phyloP scores from a whole-genome alignment of 2,329 filamentous ascomycete species.

The Chrysosphaeria jannelii region DNA sequence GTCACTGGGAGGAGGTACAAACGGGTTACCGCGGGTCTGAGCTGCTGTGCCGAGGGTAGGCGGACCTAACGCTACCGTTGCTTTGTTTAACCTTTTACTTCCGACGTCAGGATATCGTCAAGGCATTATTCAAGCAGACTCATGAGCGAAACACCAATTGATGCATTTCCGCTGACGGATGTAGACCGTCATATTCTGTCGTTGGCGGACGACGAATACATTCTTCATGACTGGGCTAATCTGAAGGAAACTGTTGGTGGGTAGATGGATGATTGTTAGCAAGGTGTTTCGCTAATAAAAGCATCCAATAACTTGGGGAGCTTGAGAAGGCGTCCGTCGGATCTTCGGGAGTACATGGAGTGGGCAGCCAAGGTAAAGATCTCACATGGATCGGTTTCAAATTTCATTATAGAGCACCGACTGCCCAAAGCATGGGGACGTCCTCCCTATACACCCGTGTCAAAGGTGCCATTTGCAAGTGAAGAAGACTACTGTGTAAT shows the following conservation, averaged over 20 bases:
- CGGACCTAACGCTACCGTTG: too few relatives aligned
- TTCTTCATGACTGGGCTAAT: conserved; percentile 41
- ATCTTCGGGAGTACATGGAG: conserved; percentile 49
- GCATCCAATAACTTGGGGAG: conserved; percentile 30
- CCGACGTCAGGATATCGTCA: too few relatives aligned
- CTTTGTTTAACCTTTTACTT: too few relatives aligned
- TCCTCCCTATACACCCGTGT: conserved; percentile 22
- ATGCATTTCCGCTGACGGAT: conserved; percentile 27
- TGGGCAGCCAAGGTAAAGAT: conserved; percentile 42
- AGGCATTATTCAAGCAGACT: too few relatives aligned
- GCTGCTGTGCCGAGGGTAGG: too few relatives aligned
- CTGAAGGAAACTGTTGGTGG: conserved; percentile 35
- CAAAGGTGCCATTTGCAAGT: conserved; percentile 19
- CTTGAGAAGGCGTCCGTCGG: conserved; percentile 54
- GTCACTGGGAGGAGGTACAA: too few relatives aligned
- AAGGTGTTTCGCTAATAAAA: conserved; percentile 1
- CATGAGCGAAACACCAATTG: too few relatives aligned
- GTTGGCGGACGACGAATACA: conserved; percentile 38
- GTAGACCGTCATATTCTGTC: conserved; percentile 26
- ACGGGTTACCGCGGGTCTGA: too few relatives aligned
- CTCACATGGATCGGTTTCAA: conserved; percentile 50
- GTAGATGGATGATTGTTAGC: conserved; percentile 4
- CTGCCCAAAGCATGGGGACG: conserved; percentile 34
- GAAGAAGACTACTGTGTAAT: conserved; percentile 36
- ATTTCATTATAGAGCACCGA: conserved; percentile 45